Percentiles rank a stretch among this genome's conserved stretches.
Conservation (phyloP, 306 rosid species). For the Hippophae rhamnoides region DNA sequence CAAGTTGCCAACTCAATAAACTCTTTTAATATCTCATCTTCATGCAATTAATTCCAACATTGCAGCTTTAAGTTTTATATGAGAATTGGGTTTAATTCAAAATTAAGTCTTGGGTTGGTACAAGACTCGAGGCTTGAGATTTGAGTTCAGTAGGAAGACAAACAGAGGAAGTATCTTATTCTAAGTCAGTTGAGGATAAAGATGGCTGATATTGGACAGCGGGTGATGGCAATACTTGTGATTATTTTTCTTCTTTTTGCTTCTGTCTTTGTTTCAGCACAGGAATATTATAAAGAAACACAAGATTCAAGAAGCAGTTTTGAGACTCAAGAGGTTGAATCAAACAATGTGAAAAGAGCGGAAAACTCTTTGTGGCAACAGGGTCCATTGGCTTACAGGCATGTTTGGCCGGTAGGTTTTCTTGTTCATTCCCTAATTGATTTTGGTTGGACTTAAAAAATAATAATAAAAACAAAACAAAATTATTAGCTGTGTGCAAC, state of each 20-base stretch:
- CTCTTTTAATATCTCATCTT: neutral
- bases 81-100: neutral
- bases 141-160: neutral
- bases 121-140: neutral
- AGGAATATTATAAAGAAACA: conserved; percentile 17
- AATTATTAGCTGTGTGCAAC: neutral
- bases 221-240: conserved; percentile 22
- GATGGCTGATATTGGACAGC: conserved; percentile 20
- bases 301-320: conserved; percentile 13
- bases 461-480: too few relatives aligned
- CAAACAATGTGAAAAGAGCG: conserved; percentile 17
- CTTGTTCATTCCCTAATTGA: neutral
- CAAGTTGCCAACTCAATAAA: neutral
- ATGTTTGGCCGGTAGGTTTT: conserved; percentile 64
- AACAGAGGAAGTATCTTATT: neutral
- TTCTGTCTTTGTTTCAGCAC: conserved; percentile 33
- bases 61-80: neutral
- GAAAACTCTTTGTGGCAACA: conserved; percentile 38
- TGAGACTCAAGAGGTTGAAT: conserved; percentile 3
- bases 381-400: conserved; percentile 37
- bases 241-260: conserved; percentile 19
- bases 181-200: conserved; percentile 15
- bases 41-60: neutral
- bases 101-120: neutral
- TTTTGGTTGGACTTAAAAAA: neutral